Evolutionary conservation across 1,284 basidiomycete genomes (phyloP), one percentile per base, ranked within the genome.

Genomic region (Fistulina hepatica): DNA sequence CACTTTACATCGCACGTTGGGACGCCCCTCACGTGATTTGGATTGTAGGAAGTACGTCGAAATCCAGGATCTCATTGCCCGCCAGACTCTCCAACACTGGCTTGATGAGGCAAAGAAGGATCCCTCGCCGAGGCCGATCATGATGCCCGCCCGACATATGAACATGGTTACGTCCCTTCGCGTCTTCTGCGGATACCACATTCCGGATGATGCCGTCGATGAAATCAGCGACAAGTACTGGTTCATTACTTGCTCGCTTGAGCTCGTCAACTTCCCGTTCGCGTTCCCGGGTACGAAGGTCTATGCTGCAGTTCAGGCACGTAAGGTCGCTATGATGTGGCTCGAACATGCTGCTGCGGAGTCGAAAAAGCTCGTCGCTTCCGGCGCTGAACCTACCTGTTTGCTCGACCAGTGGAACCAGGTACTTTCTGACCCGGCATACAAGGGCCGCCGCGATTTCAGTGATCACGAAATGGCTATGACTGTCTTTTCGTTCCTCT

Each of bases 221-320:
- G 83, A 90, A 56, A 92, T 98, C 54, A 84, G 76, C 54, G 81
- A 89, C 48, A 91, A 91, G 58, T 98, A 97, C 67, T 98, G 94
- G 94, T 69, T 74, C 44, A 95, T 98, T 60, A 97, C 94, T 12
- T 66, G 80, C 49, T 90, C 94, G 2, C 81, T 98, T 32, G 91
- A 98, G 60, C 83, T 98, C 41, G 94, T 98, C 69, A 98, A 98
- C 70, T 98, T 98, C 71, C 94, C 94, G 17, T 66, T 98, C 45
- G 82, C 91, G n/a, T 51, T 93, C 34, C 92, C 92, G 21, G 95
- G 95, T 21, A 98, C 94, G 41, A 97, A 97, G 60, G 79, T 97
- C 36, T 98, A 88, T 67, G 85, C 81, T 47, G 94, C 94, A 2
- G 85, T 94, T 52, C 79, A 95, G 62, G 88, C 91, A 5, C 81